Evolutionary conservation across 2,329 filamentous ascomycete species (phyloP), one percentile per base, ranked within the genome.

Genomic region (Monosporascus sp.): DNA sequence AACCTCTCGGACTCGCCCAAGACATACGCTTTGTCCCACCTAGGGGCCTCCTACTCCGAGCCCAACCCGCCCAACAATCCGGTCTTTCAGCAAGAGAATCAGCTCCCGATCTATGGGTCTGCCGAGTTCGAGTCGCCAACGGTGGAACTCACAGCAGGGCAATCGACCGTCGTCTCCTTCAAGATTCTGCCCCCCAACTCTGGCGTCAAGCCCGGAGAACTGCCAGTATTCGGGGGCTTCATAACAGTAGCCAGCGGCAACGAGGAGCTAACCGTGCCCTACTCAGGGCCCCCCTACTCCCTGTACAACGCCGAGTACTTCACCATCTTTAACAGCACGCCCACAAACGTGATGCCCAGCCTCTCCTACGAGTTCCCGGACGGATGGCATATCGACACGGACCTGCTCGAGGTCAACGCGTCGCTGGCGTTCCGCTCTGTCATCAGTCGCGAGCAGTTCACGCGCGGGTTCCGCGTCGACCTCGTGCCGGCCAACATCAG

Each of bases 201-300:
- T 0, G 58, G 39, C 2, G 48, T 63, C 24, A 53, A 55, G 17
- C 54, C 60, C 18, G 51, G 55, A 1, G 55, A 57, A 25, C 50
- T 51, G 24, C 64, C 64, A 1, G 60, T 66, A 6, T 65, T 62
- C 34, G 53, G 58, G 9, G 63, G 63, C 5, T 65, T 56, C 51
- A 52, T 66, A 22, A 57, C 55, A 41, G 48, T 63, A 11, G 45
- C 50, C 6, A 48, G 39, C 46, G 45, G 54, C 14, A 51, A 50
- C 14, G 54, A 63, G 47, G 52, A 55, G 20, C 56, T 61, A 39
- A 57, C 48, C 14, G 50, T 64, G 8, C 63, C 63, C 5, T 65
- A 66, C 46, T 56, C 57, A 5, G 62, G 63, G 1, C 54, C 57
- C 1, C 62, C 64, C 0, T 66, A 62, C 31, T 63, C 59, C 14